Conservation (phyloP, 73 alveolate genomes). For the Paramecium biaurelia region DNA sequence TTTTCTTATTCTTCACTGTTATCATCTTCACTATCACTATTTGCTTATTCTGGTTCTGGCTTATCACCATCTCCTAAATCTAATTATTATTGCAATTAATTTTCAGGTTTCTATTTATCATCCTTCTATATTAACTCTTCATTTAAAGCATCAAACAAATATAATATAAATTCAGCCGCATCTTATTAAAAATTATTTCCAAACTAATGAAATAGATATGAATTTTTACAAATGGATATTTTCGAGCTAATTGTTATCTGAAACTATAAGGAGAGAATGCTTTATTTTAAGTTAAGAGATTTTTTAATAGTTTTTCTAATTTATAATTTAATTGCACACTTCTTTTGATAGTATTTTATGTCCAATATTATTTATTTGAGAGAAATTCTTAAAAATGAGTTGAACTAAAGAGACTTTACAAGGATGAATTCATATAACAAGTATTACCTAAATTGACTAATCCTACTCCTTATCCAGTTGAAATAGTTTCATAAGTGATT, state of each 20-base stretch:
- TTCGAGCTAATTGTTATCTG: constrained; percentile 32
- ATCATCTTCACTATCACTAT: constrained; percentile 42
- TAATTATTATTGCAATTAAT: background rate
- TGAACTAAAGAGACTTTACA: constrained; percentile 48
- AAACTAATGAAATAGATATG: constrained; percentile 9
- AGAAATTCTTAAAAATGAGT: background rate
- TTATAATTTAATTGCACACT: constrained; percentile 6
- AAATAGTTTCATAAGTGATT: background rate
- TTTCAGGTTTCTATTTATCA: background rate
- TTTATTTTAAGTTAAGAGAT: background rate
- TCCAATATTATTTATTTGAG: background rate
- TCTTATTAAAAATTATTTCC: constrained; percentile 51
- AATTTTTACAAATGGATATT: background rate
- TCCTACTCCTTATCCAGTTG: constrained; percentile 6
- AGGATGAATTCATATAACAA: constrained; percentile 59
- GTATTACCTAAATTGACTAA: constrained; percentile 64
- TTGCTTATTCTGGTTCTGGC: background rate
- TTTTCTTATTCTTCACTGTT: background rate
- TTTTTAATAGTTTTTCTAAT: background rate
- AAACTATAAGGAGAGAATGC: constrained; percentile 40
- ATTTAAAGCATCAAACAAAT: constrained; percentile 54
- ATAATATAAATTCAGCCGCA: constrained; percentile 50
- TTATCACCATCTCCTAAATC: background rate
- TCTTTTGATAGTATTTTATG: background rate
- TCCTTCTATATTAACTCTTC: constrained; percentile 14